These are phyloP conservation scores for Periconia sp. DNA, from an alignment of 2,329 filamentous ascomycete genomes.

Conservation along the genomic window DNA sequence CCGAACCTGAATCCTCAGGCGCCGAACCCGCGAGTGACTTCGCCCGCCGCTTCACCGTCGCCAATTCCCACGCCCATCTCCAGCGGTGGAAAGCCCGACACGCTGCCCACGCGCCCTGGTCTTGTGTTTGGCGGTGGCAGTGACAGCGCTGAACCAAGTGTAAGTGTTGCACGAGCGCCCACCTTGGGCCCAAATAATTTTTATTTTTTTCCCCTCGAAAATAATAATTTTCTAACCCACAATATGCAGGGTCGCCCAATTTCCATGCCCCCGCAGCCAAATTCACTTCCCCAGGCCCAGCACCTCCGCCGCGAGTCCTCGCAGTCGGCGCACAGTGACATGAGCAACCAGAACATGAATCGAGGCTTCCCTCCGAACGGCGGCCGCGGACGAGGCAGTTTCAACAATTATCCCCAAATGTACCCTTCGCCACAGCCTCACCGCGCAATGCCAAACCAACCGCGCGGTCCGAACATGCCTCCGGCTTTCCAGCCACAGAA, in stretches of 20 bases:
- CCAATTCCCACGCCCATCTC: conserved; percentile 92
- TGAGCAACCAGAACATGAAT: conserved; percentile 63
- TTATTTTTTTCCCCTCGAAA: too few species aligned
- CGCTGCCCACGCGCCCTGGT: conserved; percentile 72
- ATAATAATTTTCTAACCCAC: conserved; percentile 21
- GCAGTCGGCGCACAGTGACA: conserved; percentile 79
- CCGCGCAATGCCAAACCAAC: conserved; percentile 58
- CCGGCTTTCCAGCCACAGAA: conserved; percentile 59
- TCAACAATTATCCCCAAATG: conserved; percentile 54
- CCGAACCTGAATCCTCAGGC: conserved; percentile 59
- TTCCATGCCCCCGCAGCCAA: conserved; percentile 59
- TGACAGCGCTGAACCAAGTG: conserved; percentile 71
- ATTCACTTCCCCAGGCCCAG: conserved; percentile 64
- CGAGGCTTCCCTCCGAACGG: conserved; percentile 49
- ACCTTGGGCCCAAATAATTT: conserved; percentile 23
- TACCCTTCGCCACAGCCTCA: conserved; percentile 60
- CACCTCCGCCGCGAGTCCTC: conserved; percentile 88
- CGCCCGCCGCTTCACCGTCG: conserved; percentile 86
- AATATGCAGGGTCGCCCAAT: conserved; percentile 70
- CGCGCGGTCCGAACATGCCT: conserved; percentile 58
- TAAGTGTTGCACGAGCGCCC: conserved; percentile 58
- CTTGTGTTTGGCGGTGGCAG: conserved; percentile 79
- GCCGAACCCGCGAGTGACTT: conserved; percentile 75
- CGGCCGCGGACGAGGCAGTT: conserved; percentile 60
- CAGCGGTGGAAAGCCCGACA: conserved; percentile 80